These are phyloP conservation scores for Achaetomium macrosporum DNA, from an alignment of 2,329 filamentous ascomycete genomes.

Conservation along the genomic window DNA sequence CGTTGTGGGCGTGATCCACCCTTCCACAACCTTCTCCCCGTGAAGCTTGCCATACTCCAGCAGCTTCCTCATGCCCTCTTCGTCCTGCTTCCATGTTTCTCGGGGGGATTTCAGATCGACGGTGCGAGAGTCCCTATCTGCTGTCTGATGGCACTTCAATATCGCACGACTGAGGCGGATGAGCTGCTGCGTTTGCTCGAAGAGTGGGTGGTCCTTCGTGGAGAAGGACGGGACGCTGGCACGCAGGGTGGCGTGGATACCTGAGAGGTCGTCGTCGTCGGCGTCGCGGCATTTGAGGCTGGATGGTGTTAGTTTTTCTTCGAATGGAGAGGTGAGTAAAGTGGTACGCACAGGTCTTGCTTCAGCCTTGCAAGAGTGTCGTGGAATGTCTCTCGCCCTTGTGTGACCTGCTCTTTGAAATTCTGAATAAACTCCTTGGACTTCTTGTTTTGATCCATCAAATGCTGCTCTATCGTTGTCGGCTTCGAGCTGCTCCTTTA, in stretches of 20 bases:
- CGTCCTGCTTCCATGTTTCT: constrained; percentile 31
- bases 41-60: constrained; percentile 29
- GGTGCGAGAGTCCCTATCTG: constrained; percentile 24
- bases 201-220: constrained; percentile 14
- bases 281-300: not conserved
- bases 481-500: constrained; percentile 8
- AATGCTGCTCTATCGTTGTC: constrained; percentile 25
- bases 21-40: constrained; percentile 25
- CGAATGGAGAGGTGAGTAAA: not conserved
- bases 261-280: not conserved
- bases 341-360: constrained; percentile 27
- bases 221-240: not conserved
- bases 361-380: constrained; percentile 24
- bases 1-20: constrained; percentile 15
- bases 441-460: constrained; percentile 25
- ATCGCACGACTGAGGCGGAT: constrained; percentile 24
- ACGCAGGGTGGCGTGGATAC: constrained; percentile 6
- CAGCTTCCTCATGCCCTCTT: constrained; percentile 29
- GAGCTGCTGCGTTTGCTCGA: constrained; percentile 14
- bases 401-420: constrained; percentile 24
- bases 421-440: constrained; percentile 28
- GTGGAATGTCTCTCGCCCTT: constrained; percentile 20
- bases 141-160: constrained; percentile 27
- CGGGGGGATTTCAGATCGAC: constrained; percentile 25
- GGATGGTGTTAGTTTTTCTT: not conserved